Base-by-base conservation (phyloP, 2,329 filamentous ascomycete genomes). In the Cadophora sp. region DNA sequence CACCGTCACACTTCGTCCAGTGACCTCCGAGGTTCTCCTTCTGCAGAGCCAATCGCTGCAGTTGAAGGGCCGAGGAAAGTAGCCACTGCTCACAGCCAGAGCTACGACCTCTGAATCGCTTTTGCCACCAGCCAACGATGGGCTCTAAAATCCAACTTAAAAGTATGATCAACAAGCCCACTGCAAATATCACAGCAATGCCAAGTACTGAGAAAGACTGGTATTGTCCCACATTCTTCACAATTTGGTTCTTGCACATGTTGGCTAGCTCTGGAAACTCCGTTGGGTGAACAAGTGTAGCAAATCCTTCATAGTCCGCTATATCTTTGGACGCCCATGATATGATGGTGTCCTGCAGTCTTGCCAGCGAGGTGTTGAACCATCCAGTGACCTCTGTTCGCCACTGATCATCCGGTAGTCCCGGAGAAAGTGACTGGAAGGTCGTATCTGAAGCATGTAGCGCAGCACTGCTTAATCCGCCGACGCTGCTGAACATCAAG, bases 401-500 rank as follows among this genome's bases (percentile, higher is more conserved):
- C 33, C 53, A 56, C 53, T 39, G n/a, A n/a, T 56, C n/a, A 22
- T 56, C 27, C 27, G 50, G 24, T 14, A 53, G 48, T 33, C 50
- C 50, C 8, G 24, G 13, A n/a, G 50, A 33, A 18, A 53, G 22
- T 11, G 50, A n/a, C 27, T 53, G 27, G 16, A 53, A 53, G 18
- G 50, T 14, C 18, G 50, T 53, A 16, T 53, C 24, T n/a, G 27
- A 33, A 33, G 50, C 27, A 33, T 33, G 27, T 24, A 53, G 50
- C 27, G 50, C 50, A 11, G 14, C 50, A 24, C 50, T 53, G 50
- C 16, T 53, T 18, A 33, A 18, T 7, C 14, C 14, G 14, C 48
- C 48, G 6, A 51, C 24, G 27, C 50, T 53, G 27, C 50, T 53
- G 50, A 53, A 13, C 24, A 53, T 53, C 14, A 33, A 7, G 18